Conservation (phyloP, 306 rosid genomes). For the Fagus crenata region DNA sequence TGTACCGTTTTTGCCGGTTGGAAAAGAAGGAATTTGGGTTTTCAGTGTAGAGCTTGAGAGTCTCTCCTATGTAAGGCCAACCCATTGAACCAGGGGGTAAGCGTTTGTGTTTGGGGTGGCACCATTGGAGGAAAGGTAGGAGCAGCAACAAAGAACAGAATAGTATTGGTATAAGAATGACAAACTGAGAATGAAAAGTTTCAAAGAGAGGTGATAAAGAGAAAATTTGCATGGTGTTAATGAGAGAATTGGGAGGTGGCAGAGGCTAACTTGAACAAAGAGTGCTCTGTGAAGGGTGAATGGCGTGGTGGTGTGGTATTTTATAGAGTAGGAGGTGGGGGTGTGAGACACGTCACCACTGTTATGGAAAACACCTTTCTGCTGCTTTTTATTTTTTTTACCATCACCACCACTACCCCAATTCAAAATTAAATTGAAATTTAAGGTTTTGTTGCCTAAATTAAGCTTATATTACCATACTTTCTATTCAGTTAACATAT, state of each 20-base stretch:
- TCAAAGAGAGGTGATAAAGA: slow-evolving; percentile 2
- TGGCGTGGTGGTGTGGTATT: slow-evolving; percentile 21
- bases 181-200: neutral
- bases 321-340: slow-evolving; percentile 39
- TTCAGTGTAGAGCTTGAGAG: slow-evolving; percentile 67
- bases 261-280: slow-evolving; percentile 8
- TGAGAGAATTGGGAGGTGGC: slow-evolving; percentile 22
- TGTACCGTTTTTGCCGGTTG: slow-evolving; percentile 58
- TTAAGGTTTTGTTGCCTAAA: too few relatives aligned
- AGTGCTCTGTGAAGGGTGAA: slow-evolving; percentile 18
- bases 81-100: slow-evolving; percentile 96
- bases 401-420: neutral
- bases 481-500: too few relatives aligned
- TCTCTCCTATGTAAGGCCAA: slow-evolving; percentile 85
- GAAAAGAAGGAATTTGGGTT: slow-evolving; percentile 83
- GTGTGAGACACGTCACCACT: slow-evolving; percentile 46
- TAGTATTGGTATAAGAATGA: neutral
- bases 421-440: too few relatives aligned
- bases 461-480: too few relatives aligned
- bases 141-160: slow-evolving; percentile 34
- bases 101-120: slow-evolving; percentile 34
- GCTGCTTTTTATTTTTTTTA: neutral
- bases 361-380: slow-evolving; percentile 38
- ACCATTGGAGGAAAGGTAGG: slow-evolving; percentile 47
- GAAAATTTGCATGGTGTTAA: slow-evolving; percentile 44